These are phyloP conservation scores for Carpinus viminea DNA, from an alignment of 306 rosid species.

Conservation along the genomic window DNA sequence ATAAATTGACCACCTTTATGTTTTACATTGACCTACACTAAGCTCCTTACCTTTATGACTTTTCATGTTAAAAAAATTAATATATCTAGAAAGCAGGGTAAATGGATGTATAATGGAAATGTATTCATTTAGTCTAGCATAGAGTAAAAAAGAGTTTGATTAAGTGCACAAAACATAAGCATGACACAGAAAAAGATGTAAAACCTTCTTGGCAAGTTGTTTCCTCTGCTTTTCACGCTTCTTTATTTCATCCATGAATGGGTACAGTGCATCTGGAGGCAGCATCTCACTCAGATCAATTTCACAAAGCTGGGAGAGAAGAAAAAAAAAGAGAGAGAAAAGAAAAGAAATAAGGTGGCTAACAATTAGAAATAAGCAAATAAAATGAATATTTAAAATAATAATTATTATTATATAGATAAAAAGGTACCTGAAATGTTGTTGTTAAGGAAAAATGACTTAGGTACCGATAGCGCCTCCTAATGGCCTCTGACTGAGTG, in stretches of 20 bases:
- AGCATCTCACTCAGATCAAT: slow-evolving; percentile 74
- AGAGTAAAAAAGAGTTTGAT: neutral
- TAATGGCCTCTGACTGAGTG: slow-evolving; percentile 84
- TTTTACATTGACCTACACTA: neutral
- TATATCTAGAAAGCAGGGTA: neutral
- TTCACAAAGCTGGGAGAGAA: slow-evolving; percentile 72
- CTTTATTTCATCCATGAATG: slow-evolving; percentile 87
- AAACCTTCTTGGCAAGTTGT: slow-evolving; percentile 81
- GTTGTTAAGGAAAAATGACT: slow-evolving; percentile 95
- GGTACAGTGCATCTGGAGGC: slow-evolving; percentile 68
- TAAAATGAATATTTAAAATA: neutral
- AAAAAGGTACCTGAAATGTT: slow-evolving; percentile 65
- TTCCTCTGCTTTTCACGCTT: slow-evolving; percentile 84
- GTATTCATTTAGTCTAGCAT: neutral
- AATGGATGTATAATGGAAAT: neutral
- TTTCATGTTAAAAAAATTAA: neutral
- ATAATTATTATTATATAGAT: neutral
- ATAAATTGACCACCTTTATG: neutral
- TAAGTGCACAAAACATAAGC: neutral
- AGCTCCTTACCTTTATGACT: neutral
- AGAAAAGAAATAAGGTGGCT: slow-evolving; percentile 25
- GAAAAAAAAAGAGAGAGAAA: too few species aligned
- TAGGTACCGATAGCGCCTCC: slow-evolving; percentile 81
- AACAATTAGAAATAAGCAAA: slow-evolving; percentile 28
- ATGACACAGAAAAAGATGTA: slow-evolving; percentile 8